Evolutionary conservation across 2,329 filamentous ascomycete species (phyloP), one percentile per base, ranked within the genome.

Genomic region (Fusarium acutatum): DNA sequence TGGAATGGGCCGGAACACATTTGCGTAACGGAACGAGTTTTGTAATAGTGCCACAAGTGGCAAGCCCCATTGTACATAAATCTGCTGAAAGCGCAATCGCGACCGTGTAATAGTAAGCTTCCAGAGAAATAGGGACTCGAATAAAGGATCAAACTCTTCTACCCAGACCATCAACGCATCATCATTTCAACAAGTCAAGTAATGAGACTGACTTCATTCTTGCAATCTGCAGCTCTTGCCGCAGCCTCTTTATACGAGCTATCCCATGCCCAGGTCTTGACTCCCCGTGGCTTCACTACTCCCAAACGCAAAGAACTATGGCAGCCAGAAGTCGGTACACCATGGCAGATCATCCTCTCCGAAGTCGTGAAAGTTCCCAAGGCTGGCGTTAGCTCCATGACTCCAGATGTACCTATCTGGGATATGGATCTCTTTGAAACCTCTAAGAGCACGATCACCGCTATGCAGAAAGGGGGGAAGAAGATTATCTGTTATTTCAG

Each of bases 401-500:
- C 60, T 1, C 40, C 84, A 82, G 82, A 91, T 68, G 87, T 89
- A 0, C 81, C 84, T 2, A 82, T 91, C 24, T 82, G 77, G 63
- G 80, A 82, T 65, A 60, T 90, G 0, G 83, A 86, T 18, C 80
- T 92, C 44, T 92, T 87, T 77, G 90, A 92, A 75, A 90, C 81
- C 61, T 40, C 71, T 18, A 62, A 66, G 4, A 60, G 56, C 11
- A 80, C 79, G 0, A 68, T 76, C 91, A 85, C 90, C 64, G 82
- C 90, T 11, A 88, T 91, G 79, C 83, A 87, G 62, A 88, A 87
- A 47, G 79, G 82, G 5, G 87, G 86, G 8, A 88, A 88, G 74
- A 90, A 88, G 61, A 88, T 93, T 46, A 90, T 94, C 60, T 94
- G 92, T 83, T 94, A 94, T 81, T 94, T 94, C 82, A 92, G 89